These are phyloP conservation scores for Hyaloraphidium curvatum DNA, from an alignment of 192 early-diverging fungal genomes.

Conservation along the genomic window DNA sequence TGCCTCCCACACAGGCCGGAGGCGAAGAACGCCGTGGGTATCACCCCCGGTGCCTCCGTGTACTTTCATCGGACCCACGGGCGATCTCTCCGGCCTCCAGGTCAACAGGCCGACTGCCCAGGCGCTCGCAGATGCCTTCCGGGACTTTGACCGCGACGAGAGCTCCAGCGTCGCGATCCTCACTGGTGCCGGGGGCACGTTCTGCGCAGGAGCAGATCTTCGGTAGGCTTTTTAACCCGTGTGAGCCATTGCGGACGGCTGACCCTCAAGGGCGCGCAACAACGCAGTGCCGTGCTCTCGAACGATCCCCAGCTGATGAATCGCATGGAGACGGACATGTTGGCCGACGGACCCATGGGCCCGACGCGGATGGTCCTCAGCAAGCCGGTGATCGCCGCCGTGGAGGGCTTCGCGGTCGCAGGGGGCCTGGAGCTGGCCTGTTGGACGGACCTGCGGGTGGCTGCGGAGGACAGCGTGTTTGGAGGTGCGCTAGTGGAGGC, in stretches of 20 bases:
- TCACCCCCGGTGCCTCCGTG: neutral
- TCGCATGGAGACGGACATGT: too few relatives aligned
- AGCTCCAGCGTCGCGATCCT: conserved; percentile 22
- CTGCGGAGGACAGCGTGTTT: conserved; percentile 15
- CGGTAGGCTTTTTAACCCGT: too few relatives aligned
- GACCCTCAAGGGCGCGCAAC: too few relatives aligned
- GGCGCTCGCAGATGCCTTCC: conserved; percentile 22
- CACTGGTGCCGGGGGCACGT: conserved; percentile 23
- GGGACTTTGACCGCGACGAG: conserved; percentile 22
- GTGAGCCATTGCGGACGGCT: too few relatives aligned
- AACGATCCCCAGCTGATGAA: too few relatives aligned
- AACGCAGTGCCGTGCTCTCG: too few relatives aligned
- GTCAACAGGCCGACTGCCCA: conserved; percentile 21
- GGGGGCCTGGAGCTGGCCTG: conserved; percentile 28
- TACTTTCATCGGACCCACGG: neutral
- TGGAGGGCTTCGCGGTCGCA: conserved; percentile 31
- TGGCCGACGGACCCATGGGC: conserved; percentile 17
- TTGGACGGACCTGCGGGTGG: conserved; percentile 30
- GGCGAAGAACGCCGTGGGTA: neutral
- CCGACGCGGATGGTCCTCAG: conserved; percentile 26
- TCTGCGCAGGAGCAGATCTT: conserved; percentile 27
- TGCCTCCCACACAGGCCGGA: neutral
- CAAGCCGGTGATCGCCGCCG: conserved; percentile 30
- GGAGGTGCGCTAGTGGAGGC: too few relatives aligned
- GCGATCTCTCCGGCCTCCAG: conserved; percentile 13